These are phyloP conservation scores for Galerina sulciceps DNA, from an alignment of 768 basidiomycete species.

Conservation along the genomic window DNA sequence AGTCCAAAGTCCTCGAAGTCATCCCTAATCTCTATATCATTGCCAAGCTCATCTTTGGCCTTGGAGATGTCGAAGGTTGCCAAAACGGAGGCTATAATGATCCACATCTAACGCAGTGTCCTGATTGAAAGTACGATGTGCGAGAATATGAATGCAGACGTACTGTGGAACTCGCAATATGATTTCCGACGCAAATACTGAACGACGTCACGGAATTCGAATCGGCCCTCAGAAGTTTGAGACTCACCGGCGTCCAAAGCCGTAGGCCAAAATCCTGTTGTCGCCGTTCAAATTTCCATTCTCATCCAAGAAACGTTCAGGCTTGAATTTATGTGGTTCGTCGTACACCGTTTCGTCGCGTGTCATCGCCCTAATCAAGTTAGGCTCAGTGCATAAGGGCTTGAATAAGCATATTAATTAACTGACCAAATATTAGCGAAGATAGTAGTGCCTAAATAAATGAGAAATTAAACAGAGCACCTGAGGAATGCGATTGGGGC, in stretches of 20 bases:
- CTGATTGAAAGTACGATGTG: too few relatives aligned
- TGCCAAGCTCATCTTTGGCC: slow-evolving; percentile 31
- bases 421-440: neutral
- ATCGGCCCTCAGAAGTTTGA: neutral
- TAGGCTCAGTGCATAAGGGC: too few relatives aligned
- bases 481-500: neutral
- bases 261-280: slow-evolving; percentile 17
- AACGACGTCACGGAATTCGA: too few relatives aligned
- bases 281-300: slow-evolving; percentile 18
- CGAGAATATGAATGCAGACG: neutral
- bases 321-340: slow-evolving; percentile 36
- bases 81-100: slow-evolving; percentile 22
- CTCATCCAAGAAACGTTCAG: slow-evolving; percentile 29
- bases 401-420: neutral
- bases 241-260: slow-evolving; percentile 9
- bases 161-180: slow-evolving; percentile 1
- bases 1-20: slow-evolving; percentile 12
- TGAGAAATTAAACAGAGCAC: neutral
- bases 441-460: neutral
- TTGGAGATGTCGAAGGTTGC: slow-evolving; percentile 38
- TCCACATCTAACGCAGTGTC: slow-evolving; percentile 14
- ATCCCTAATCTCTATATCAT: slow-evolving; percentile 33
- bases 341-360: slow-evolving; percentile 37
- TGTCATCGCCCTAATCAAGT: slow-evolving; percentile 13
- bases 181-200: neutral